Base-by-base conservation (phyloP, 768 basidiomycete species). In the Boletus rufocinnamomeus region DNA sequence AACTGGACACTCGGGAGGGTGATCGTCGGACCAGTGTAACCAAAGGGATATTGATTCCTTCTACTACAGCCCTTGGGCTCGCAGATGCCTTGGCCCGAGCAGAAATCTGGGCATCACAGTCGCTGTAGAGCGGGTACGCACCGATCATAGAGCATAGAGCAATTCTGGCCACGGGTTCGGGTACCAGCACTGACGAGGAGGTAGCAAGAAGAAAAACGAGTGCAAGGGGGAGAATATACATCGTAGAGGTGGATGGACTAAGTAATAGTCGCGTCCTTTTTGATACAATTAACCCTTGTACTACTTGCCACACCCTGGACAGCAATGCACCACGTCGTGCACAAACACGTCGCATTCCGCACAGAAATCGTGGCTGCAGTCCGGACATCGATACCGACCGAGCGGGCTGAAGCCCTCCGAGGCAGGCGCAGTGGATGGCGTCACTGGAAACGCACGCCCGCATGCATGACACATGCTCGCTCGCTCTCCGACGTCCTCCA, bases 271-370 rank as follows among this genome's bases (percentile, higher is more conserved):
- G n/a, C 25, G 25, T 40, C 32, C 25, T 3, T 30, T 46, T 50
- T 19, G 10, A 32, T 53, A 38, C 34, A 45, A 53, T 50, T 13
- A 50, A 14, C 50, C 30, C 54, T 45, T 50, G 23, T 38, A 40
- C 84, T 74, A 82, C 58, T 79, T 79, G 50, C 87, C 88, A 62
- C 90, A 93, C 11, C 89, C 91, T 0, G 96, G 95, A 77, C 96
- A 99, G 59, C 91, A 93, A 69, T 98, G 96, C 21, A 98, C 79
- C 23, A 94, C 93, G 61, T 96, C 93, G 66, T 98, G 97, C 6
- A 98, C 87, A 68, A 98, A 97, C 21, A 96, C 83, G 75, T 99
- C 97, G 70, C 97, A 99, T 50, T 98, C 95, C 27, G 87, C 82
- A 70, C 97, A 98, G 69, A 98, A 99, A 69, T 97, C 89, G 50